Evolutionary conservation across 2,329 filamentous ascomycete genomes (phyloP).

Genomic region (Fusarium vanettenii): DNA sequence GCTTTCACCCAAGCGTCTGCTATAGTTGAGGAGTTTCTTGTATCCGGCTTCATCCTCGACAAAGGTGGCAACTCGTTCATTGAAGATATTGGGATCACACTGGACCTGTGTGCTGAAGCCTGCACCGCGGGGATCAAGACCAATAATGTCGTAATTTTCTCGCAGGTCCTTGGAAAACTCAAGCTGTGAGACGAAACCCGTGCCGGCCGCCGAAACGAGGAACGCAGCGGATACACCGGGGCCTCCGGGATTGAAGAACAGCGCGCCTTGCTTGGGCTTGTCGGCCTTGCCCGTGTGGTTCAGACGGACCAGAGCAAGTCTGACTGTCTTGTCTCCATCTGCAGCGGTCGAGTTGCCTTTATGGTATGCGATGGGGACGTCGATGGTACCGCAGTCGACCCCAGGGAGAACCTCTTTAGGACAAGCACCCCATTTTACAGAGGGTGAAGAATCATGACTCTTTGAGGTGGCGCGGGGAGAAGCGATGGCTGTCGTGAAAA

Average conservation of each 20-base stretch:
- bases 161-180: slow-evolving; percentile 27
- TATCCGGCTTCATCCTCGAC: slow-evolving; percentile 5
- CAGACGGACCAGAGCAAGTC: slow-evolving; percentile 10
- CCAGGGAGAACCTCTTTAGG: slow-evolving; percentile 16
- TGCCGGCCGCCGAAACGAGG: slow-evolving; percentile 13
- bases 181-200: slow-evolving; percentile 7
- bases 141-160: slow-evolving; percentile 54
- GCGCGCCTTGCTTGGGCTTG: slow-evolving; percentile 13
- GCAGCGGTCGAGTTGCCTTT: slow-evolving; percentile 22
- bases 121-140: slow-evolving; percentile 57
- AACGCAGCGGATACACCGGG: slow-evolving; percentile 27
- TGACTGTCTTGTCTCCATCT: slow-evolving; percentile 19
- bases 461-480: not conserved
- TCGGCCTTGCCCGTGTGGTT: slow-evolving; percentile 28
- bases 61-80: slow-evolving; percentile 21
- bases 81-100: slow-evolving; percentile 50
- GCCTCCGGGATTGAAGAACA: slow-evolving; percentile 40
- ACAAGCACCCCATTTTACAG: slow-evolving; percentile 19
- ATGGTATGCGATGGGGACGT: slow-evolving; percentile 32
- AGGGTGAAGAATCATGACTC: not conserved
- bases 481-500: not conserved
- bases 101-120: slow-evolving; percentile 53
- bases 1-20: slow-evolving; percentile 32
- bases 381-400: slow-evolving; percentile 32
- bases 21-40: slow-evolving; percentile 23